phyloP scores from a whole-genome alignment of 306 rosid genomes.

The Cyclanthera cordifolia region DNA sequence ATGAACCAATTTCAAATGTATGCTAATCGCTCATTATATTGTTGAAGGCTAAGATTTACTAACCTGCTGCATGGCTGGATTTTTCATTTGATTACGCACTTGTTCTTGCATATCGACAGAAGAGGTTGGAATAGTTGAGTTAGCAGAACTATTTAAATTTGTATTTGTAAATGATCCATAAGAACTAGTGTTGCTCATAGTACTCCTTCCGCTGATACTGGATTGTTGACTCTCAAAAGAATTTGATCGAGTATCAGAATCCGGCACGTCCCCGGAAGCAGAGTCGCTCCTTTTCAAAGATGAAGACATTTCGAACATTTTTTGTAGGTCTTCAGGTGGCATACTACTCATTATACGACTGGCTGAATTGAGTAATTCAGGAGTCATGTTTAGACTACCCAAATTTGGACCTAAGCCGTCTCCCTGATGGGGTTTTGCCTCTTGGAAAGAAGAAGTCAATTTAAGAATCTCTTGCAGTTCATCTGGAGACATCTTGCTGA shows the following conservation, averaged over 20 bases:
- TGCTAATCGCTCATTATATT: background rate
- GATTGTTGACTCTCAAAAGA: conserved; percentile 24
- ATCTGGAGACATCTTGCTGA: conserved; percentile 71
- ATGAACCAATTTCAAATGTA: background rate
- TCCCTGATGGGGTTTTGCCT: conserved; percentile 32
- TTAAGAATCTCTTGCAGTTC: conserved; percentile 73
- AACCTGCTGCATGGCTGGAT: conserved; percentile 93
- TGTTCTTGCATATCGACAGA: conserved; percentile 75
- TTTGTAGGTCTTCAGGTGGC: conserved; percentile 76
- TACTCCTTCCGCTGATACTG: conserved; percentile 24
- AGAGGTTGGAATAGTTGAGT: conserved; percentile 53
- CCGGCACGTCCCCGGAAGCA: conserved; percentile 25
- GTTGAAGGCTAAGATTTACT: conserved; percentile 13
- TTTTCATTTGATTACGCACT: conserved; percentile 91
- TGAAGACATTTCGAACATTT: conserved; percentile 78
- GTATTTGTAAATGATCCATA: conserved; percentile 25
- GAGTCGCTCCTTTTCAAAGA: conserved; percentile 46
- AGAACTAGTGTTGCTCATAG: conserved; percentile 41
- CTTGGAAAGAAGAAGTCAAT: conserved; percentile 72
- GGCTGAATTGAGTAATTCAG: conserved; percentile 81
- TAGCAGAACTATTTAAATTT: conserved; percentile 33
- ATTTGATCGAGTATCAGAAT: conserved; percentile 23
- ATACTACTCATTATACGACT: conserved; percentile 66
- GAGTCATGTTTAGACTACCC: conserved; percentile 44
- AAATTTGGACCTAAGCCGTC: conserved; percentile 32